phyloP scores from a whole-genome alignment of 2,329 filamentous ascomycete genomes.

The Talaromyces verruculosus region DNA sequence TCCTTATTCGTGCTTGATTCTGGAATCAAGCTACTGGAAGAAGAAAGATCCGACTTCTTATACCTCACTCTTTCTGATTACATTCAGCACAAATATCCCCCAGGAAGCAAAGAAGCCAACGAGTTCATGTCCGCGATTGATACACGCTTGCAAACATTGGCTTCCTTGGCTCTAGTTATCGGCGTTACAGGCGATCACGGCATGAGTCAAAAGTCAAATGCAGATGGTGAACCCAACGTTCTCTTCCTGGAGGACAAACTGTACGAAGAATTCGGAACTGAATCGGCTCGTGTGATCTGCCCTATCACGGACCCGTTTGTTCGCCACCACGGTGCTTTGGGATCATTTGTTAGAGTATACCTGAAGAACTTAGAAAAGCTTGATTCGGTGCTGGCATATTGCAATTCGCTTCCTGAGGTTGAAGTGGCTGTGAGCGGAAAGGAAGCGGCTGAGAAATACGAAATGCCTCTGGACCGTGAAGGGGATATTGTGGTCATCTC shows the following conservation, averaged over 20 bases:
- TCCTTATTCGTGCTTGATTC: slow-evolving; percentile 48
- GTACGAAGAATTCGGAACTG: slow-evolving; percentile 32
- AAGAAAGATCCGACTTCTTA: slow-evolving; percentile 41
- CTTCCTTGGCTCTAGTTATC: slow-evolving; percentile 38
- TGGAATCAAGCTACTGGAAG: slow-evolving; percentile 44
- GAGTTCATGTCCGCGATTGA: slow-evolving; percentile 42
- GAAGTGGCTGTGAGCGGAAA: slow-evolving; percentile 33
- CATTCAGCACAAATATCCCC: slow-evolving; percentile 48
- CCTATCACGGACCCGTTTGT: slow-evolving; percentile 49
- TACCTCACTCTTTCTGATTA: slow-evolving; percentile 50
- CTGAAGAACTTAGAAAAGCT: slow-evolving; percentile 29
- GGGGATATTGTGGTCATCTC: slow-evolving; percentile 45
- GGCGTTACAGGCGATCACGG: slow-evolving; percentile 48
- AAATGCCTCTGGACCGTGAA: slow-evolving; percentile 45
- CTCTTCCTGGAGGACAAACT: slow-evolving; percentile 45
- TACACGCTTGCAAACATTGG: slow-evolving; percentile 33
- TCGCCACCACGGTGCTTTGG: slow-evolving; percentile 46
- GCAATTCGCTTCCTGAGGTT: slow-evolving; percentile 34
- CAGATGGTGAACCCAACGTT: slow-evolving; percentile 38
- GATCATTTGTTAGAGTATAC: slow-evolving; percentile 46
- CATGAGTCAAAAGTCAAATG: slow-evolving; percentile 44
- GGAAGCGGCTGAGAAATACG: slow-evolving; percentile 37
- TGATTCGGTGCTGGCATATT: slow-evolving; percentile 33
- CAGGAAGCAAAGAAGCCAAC: slow-evolving; percentile 39
- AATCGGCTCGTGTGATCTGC: slow-evolving; percentile 43